These are phyloP conservation scores for Apiospora arundinis DNA, from an alignment of 2,329 filamentous ascomycete genomes.

Conservation along the genomic window DNA sequence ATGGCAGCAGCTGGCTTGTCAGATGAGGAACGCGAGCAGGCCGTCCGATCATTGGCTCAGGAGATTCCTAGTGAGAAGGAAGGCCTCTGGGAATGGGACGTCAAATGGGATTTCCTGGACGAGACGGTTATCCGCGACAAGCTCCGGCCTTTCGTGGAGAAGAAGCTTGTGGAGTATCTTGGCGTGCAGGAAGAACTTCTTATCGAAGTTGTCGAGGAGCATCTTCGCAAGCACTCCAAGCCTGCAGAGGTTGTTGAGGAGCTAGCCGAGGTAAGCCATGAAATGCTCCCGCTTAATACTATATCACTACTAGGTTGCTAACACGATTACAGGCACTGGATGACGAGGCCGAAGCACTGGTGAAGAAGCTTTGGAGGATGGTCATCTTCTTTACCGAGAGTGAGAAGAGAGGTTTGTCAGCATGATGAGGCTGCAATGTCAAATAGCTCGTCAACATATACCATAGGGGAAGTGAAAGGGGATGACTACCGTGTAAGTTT, in stretches of 20 bases:
- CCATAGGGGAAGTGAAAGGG: background rate
- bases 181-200: conserved; percentile 96
- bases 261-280: conserved; percentile 74
- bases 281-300: background rate
- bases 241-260: conserved; percentile 86
- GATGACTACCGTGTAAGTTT: background rate
- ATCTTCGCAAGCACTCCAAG: conserved; percentile 75
- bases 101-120: conserved; percentile 92
- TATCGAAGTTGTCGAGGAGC: conserved; percentile 89
- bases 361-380: conserved; percentile 98
- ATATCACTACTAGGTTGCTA: conserved; percentile 33
- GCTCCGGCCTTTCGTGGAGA: conserved; percentile 92
- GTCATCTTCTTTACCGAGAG: conserved; percentile 97
- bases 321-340: conserved; percentile 72
- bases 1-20: conserved; percentile 72
- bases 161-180: conserved; percentile 96
- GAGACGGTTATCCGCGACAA: conserved; percentile 82
- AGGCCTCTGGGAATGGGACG: conserved; percentile 88
- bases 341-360: conserved; percentile 90
- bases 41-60: conserved; percentile 79
- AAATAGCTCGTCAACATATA: background rate
- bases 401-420: conserved; percentile 85
- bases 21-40: conserved; percentile 86
- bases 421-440: conserved; percentile 46
- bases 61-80: conserved; percentile 90